Evolutionary conservation across 75 land plant genomes (phyloP), one percentile per base, ranked within the genome.

Genomic region (Sequoia sempervirens): DNA sequence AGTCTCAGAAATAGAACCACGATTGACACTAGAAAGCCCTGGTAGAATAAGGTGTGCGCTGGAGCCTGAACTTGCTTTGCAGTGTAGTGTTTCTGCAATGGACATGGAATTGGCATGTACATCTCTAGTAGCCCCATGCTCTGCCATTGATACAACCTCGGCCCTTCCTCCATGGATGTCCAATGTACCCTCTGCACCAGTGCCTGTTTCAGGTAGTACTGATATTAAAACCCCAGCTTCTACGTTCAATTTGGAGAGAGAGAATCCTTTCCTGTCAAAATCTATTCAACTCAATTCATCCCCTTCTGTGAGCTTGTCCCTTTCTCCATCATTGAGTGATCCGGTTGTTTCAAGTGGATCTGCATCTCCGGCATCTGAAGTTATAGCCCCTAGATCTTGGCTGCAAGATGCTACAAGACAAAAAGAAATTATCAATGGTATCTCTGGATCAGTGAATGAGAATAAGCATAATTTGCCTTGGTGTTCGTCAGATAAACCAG

Each of bases 231-330:
- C 53, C 70, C 53, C 81, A 20, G 50, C 12, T 12, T 45, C 84
- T 43, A 4, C 84, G 41, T 43, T 68, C 32, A 23, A 36, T 54
- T 28, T 84, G 52, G 50, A 76, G 52, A 47, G 15, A 30, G 50
- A 36, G 34, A 79, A 47, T 76, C 30, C 58, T 79, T 30, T 79
- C 54, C 18, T 15, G 7, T 79, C 84, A 45, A 47, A 36, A 75
- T 38, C 37, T 30, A 78, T 61, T 69, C 80, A 70, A 32, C 47
- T n/a, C 47, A 75, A 83, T 37, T 40, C 87, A 12, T 85, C 89
- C 13, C 87, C 89, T 46, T 88, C 89, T 1, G 91, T 90, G 28
- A 85, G 83, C 38, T 80, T 88, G 17, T 84, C 87, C 8, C 84
- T 88, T 2, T 88, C 90, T 20, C 83, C 88, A 3, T 84, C 88